Evolutionary conservation across 495 filamentous ascomycete genomes (phyloP).

Genomic region (Bryoglossum gracile): DNA sequence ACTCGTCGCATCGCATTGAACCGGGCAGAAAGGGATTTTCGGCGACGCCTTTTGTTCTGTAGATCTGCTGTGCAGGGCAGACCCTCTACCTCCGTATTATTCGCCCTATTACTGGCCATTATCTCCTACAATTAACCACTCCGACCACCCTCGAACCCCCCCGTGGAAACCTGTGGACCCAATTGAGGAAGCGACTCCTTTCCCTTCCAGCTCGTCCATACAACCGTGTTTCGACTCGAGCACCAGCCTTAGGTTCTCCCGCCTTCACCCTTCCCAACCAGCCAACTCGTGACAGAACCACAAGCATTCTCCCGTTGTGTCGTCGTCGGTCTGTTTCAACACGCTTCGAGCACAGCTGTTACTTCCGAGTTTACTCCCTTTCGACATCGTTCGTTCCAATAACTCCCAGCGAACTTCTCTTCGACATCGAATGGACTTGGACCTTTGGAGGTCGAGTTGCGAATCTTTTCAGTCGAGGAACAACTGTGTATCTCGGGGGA

Average conservation of each 20-base stretch:
- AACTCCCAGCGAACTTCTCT: neutral
- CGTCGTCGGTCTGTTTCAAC: conserved; percentile 10
- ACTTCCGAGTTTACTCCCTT: neutral
- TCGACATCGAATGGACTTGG: neutral
- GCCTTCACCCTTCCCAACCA: too few species aligned
- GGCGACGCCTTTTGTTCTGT: conserved; percentile 21
- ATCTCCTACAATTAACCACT: too few species aligned
- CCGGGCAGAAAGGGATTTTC: conserved; percentile 9
- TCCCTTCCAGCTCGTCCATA: neutral
- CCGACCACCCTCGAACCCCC: neutral
- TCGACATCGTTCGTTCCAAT: conserved; percentile 14
- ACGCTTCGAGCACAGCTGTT: conserved; percentile 8
- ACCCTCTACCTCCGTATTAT: conserved; percentile 11
- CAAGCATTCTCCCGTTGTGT: conserved; percentile 5
- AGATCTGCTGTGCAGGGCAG: conserved; percentile 14
- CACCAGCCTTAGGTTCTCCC: neutral
- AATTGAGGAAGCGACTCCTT: conserved; percentile 8
- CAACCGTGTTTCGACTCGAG: conserved; percentile 9
- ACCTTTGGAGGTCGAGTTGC: neutral
- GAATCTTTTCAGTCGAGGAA: neutral
- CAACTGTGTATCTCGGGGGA: neutral
- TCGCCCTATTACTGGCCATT: conserved; percentile 7
- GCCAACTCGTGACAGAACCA: too few species aligned
- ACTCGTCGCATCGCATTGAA: conserved; percentile 5
- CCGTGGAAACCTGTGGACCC: neutral